Evolutionary conservation across 1,284 basidiomycete species (phyloP), one percentile per base, ranked within the genome.

Genomic region (Ceratobasidium sp.): DNA sequence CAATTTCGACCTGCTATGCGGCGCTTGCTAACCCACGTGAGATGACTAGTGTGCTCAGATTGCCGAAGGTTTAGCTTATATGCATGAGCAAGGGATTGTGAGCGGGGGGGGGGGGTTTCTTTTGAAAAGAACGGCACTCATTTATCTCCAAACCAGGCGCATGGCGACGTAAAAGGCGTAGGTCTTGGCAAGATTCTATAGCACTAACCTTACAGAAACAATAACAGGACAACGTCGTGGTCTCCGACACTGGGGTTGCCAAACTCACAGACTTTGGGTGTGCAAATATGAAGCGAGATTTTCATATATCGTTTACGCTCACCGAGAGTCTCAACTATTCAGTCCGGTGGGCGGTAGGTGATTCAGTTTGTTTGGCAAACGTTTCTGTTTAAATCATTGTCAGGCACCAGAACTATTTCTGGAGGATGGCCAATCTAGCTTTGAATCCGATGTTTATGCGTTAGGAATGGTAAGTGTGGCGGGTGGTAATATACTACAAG

Each of bases 91-190:
- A 21, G 65, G 65, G 16, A 34, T 70, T 8, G 65, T 70, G 26
- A 58, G 52, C 6, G 14, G 21, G 18, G 26, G 3, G 30, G 1
- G 9, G 6, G 3, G 1, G 36, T 8, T n/a, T n/a, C n/a, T n/a
- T n/a, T n/a, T n/a, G n/a, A n/a, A 43, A 12, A 2, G 39, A 3
- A 4, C 8, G 9, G 9, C 26, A 21, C n/a, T n/a, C n/a, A 26
- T 26, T 41, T 6, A 59, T 43, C 8, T 14, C 3, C 21, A 8
- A 16, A 28, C 18, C 30, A 70, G 65, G 65, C 65, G 1, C 65
- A 70, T 21, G 65, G 65, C n/a, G 65, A 70, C 34, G 53, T 70
- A 36, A 70, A 70, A 34, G 65, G 65, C 10, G 65, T 70, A 58
- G 9, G 55, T 43, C 39, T 26, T 10, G 16, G 5, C 12, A 21